Evolutionary conservation across 108 stramenopile genomes (phyloP).

Genomic region (Cyclostephanos invisitatus): DNA sequence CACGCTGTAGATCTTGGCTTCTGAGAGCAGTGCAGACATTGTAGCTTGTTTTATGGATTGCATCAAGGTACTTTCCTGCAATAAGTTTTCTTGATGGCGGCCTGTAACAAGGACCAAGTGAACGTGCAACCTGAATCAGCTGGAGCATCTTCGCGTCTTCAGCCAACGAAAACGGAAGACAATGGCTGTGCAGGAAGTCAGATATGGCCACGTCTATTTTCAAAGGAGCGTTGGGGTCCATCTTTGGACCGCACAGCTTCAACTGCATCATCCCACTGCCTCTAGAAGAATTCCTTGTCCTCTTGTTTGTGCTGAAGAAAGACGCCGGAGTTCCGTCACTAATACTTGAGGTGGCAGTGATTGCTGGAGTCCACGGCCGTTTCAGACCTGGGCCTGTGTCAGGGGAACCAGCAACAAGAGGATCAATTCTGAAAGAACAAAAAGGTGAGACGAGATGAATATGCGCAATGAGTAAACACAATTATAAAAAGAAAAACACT

Average conservation of each 20-base stretch:
- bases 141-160: not conserved
- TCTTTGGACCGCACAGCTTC: conserved; percentile 1
- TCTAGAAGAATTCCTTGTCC: too few species aligned
- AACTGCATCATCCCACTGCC: not conserved
- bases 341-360: too few species aligned
- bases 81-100: not conserved
- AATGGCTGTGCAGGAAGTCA: conserved; percentile 1
- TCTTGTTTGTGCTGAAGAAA: too few species aligned
- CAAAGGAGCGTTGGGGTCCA: not conserved
- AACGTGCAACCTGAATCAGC: not conserved
- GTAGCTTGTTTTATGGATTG: conserved; percentile 1
- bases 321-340: too few species aligned
- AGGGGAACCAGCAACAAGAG: too few species aligned
- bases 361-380: too few species aligned
- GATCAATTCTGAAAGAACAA: too few species aligned
- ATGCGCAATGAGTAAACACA: too few species aligned
- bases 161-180: not conserved
- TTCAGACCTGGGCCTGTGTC: too few species aligned
- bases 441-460: too few species aligned
- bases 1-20: conserved; percentile 6
- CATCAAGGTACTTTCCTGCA: not conserved
- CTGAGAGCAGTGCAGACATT: not conserved
- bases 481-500: too few species aligned
- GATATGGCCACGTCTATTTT: conserved; percentile 3
- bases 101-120: conserved; percentile 5